A percentile compares a stretch with the other conserved stretches of the same genome.
Evolutionary conservation across 345 rosid species (phyloP).

Genomic region (Stellera chamaejasme): DNA sequence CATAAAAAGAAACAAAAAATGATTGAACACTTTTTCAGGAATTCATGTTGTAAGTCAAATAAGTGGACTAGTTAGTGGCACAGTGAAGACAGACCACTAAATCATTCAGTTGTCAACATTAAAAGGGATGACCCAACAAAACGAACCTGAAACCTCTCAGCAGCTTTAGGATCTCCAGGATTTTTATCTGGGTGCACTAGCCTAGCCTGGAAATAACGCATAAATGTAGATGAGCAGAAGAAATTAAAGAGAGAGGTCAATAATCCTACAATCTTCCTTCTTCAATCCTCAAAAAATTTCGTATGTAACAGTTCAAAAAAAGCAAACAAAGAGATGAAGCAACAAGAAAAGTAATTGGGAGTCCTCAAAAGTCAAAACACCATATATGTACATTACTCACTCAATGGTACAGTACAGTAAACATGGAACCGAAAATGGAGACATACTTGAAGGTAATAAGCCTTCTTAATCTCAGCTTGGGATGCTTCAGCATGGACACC

Average conservation of each 20-base stretch:
- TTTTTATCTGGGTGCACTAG: conserved; percentile 95
- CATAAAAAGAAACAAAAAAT: no score
- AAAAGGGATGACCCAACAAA: background rate
- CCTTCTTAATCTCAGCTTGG: conserved; percentile 77
- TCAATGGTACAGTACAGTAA: background rate
- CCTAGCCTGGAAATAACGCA: conserved; percentile 50
- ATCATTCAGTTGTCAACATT: background rate
- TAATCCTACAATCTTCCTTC: no score
- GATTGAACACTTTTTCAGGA: no score
- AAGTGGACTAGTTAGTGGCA: no score
- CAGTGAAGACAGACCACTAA: no score
- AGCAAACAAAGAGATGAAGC: background rate
- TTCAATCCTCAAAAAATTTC: background rate
- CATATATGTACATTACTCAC: no score
- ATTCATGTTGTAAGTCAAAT: no score
- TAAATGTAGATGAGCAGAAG: background rate
- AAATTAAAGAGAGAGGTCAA: background rate
- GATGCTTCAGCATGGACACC: conserved; percentile 68
- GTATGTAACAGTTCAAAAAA: no score
- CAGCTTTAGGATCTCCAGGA: conserved; percentile 83
- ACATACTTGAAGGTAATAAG: conserved; percentile 76
- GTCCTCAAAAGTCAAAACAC: no score
- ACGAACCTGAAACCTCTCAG: conserved; percentile 78
- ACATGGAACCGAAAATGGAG: conserved; percentile 2
- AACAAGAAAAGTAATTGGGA: background rate